Conservation (phyloP, 768 basidiomycete species). For the Paxillus ammoniavirescens region DNA sequence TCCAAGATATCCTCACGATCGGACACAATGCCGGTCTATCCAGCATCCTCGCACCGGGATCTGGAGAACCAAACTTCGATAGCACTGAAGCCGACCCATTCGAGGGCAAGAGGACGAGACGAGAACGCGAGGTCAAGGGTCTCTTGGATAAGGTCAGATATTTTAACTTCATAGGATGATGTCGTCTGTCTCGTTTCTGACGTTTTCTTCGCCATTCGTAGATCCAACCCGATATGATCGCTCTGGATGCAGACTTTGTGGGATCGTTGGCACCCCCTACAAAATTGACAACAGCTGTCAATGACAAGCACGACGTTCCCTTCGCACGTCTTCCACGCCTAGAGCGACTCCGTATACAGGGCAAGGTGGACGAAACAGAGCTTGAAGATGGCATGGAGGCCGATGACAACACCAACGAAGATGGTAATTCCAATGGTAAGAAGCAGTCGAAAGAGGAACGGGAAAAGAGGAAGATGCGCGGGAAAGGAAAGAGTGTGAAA, state of each 20-base stretch:
- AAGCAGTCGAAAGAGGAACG: conserved; percentile 25
- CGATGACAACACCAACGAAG: conserved; percentile 36
- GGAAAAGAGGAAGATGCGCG: conserved; percentile 82
- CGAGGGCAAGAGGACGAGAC: conserved; percentile 75
- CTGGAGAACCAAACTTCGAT: conserved; percentile 95
- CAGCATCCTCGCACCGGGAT: conserved; percentile 85
- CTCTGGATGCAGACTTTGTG: conserved; percentile 74
- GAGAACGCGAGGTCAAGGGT: conserved; percentile 88
- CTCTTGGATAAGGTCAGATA: conserved; percentile 80
- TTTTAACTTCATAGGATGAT: too few relatives aligned
- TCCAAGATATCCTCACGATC: conserved; percentile 79
- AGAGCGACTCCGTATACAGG: conserved; percentile 58
- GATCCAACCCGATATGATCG: conserved; percentile 92
- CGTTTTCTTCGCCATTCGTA: conserved; percentile 25
- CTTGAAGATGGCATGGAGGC: conserved; percentile 35
- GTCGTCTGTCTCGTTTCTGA: background rate
- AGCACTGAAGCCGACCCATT: conserved; percentile 92
- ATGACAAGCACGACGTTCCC: conserved; percentile 48
- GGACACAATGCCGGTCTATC: conserved; percentile 80
- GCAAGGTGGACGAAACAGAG: conserved; percentile 72
- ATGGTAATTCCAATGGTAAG: conserved; percentile 31
- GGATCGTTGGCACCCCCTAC: conserved; percentile 65
- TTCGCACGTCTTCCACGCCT: conserved; percentile 76
- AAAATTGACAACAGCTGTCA: conserved; percentile 53
- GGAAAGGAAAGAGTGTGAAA: conserved; percentile 84